Base-by-base conservation (phyloP, 2,329 filamentous ascomycete species). In the Cadophora gregata region DNA sequence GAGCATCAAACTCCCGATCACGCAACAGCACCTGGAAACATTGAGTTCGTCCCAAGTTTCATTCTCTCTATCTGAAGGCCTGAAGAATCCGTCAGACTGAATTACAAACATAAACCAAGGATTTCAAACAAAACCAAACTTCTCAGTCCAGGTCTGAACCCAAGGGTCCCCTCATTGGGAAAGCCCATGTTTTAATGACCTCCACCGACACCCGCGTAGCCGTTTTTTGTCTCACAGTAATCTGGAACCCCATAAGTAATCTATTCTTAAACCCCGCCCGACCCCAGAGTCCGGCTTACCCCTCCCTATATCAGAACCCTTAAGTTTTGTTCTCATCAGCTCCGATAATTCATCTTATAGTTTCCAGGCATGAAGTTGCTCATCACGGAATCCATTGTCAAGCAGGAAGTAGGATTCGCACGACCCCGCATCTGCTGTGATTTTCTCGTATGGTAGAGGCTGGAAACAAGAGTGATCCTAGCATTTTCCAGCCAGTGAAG, bases 201-300 rank as follows among this genome's bases (percentile, higher is more conserved):
- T 60, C 58, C 58, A 48, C 36, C 38, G 48, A 60, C 58, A 47
- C 36, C 56, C 33, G 19, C 2, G 19, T 1, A n/a, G 38, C 27
- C 27, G 24, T 45, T 60, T 60, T n/a, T 25, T 60, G 58, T 60
- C 58, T 60, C 58, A 60, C 16, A 47, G 21, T 47, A 47, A 60
- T 60, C 42, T 47, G 31, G n/a, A 47, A 36, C 36, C 36, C 38
- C 58, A 60, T 47, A 60, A 60, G 25, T 31, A 60, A 60, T 60
- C 58, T 60, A 60, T 60, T 45, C 36, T 48, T 48, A 16, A n/a
- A 60, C 58, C 38, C 38, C 58, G n/a, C 38, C 16, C 53, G n/a
- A 60, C 27, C 38, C 58, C 58, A 25, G 58, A 48, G 38, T 48
- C 38, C 16, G 58, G 58, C 16, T 29, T 12, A 45, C 42, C 42